Evolutionary conservation across 495 filamentous ascomycete species (phyloP), one percentile per base, ranked within the genome.

Genomic region (Talaromyces trachyspermus): DNA sequence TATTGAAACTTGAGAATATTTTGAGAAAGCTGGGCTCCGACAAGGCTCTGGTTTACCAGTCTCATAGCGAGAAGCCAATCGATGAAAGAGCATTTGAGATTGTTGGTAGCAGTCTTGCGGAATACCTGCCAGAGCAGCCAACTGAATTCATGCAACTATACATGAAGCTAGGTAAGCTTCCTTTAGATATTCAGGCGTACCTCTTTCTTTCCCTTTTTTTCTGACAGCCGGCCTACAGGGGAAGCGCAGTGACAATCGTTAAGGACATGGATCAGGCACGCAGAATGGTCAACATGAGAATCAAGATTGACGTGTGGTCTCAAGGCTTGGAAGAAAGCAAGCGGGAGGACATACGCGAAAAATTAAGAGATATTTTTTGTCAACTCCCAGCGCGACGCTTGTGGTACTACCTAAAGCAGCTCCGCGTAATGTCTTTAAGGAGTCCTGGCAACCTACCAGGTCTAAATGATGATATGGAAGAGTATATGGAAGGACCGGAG

Each of bases 201-300:
- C 29, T 19, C 18, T 39, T 4, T n/a, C 35, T 48, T 4, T n/a
- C n/a, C n/a, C n/a, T n/a, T n/a, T n/a, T 3, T 36, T 17, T 36
- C n/a, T 32, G 30, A 42, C 33, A 43, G 46, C 43, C 41, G 20
- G 26, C 23, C 9, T 44, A 18, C 48, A 53, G 51, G 38, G 51
- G 51, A 14, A 44, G 14, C 30, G 36, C 37, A 11, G 22, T 5
- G 19, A 45, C 46, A 1, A 5, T 43, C 3, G 23, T 19, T 8
- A 43, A 53, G 29, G 51, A 53, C 35, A 33, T 53, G 46, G 51
- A 53, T 17, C 51, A 53, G 47, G 27, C 51, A 4, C 8, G 14
- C n/a, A 53, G 36, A 32, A 53, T 53, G 51, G 32, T 50, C 24
- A 50, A 50, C 4, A 43, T 53, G 51, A 49, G 51, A 36, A 53